Evolutionary conservation across 176 grass and related monocot genomes (phyloP), one percentile per base, ranked within the genome.

Genomic region (Poa pratensis): DNA sequence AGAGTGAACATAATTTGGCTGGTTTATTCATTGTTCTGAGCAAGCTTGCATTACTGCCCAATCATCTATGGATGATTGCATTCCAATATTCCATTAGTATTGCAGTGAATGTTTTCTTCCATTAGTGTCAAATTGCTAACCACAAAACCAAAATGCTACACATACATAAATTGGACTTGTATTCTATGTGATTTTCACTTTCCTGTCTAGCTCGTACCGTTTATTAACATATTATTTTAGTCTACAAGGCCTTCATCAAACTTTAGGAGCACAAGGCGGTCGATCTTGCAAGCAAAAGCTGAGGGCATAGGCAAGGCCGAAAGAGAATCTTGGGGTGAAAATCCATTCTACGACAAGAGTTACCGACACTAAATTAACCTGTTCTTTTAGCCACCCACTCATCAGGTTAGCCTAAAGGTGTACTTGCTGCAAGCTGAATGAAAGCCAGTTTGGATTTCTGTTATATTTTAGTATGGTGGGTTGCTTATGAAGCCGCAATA

Each of bases 261-360:
- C 49, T 82, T 86, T 24, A 89, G 55, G 60, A 89, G 49, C 59
- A 89, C n/a, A 5, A 92, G 81, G 6, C 83, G 67, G 5, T 82
- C 94, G 0, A 89, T 91, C 73, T 85, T 99, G 80, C 93, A 96
- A 46, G 96, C 88, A 15, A 91, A 92, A 50, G 83, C 85, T 11
- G 88, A 94, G 76, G 86, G 70, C 65, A 83, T 67, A 50, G 66
- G 80, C 23, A 87, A 79, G 65, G 86, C 95, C 7, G 96, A 92
- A 63, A 90, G 75, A 88, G 96, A 93, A 50, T 84, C 91, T 0
- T 88, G 85, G 84, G 88, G 75, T 61, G 89, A 96, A 88, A 94
- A 84, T 89, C 83, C 93, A n/a, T 79, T 96, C 86, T 94, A 96
- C 13, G 88, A 96, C 70, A 87, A 64, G 69, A 83, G 68, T 73